Conservation (phyloP, 345 rosid species). For the Atalantia buxifolia region DNA sequence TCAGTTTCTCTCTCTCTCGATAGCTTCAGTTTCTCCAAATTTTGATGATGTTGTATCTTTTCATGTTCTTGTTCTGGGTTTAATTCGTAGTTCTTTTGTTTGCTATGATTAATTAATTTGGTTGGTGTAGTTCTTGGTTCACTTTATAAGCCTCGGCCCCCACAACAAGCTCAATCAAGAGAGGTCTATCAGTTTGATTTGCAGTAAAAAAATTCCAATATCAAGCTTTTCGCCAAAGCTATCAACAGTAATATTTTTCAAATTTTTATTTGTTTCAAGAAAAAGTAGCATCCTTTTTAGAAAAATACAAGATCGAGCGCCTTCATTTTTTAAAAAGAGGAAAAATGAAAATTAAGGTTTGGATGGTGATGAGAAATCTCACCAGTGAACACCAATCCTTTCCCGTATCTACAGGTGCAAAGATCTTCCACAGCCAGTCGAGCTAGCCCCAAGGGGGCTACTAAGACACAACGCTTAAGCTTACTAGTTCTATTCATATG, state of each 20-base stretch:
- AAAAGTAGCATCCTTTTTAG: too few relatives aligned
- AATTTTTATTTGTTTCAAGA: neutral
- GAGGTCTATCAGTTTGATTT: neutral
- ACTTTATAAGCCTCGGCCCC: neutral
- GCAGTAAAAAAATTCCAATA: neutral
- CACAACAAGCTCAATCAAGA: neutral
- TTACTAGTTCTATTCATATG: neutral
- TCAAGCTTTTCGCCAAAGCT: neutral
- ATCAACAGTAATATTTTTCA: neutral
- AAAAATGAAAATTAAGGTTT: too few relatives aligned
- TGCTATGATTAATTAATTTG: neutral
- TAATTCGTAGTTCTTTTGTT: neutral
- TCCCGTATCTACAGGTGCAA: too few relatives aligned
- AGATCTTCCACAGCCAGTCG: too few relatives aligned
- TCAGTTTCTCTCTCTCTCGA: slow-evolving; percentile 13
- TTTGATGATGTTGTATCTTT: neutral
- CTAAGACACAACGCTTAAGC: neutral
- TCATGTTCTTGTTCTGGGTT: neutral
- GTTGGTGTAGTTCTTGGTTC: neutral
- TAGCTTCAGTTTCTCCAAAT: neutral
- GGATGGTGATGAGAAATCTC: too few relatives aligned
- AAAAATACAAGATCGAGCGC: too few relatives aligned
- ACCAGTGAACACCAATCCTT: too few relatives aligned
- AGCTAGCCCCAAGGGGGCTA: too few relatives aligned
- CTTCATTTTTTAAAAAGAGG: too few relatives aligned